These are phyloP conservation scores for Chloromonas sp. DNA, from an alignment of 163 green algal species.

Conservation along the genomic window DNA sequence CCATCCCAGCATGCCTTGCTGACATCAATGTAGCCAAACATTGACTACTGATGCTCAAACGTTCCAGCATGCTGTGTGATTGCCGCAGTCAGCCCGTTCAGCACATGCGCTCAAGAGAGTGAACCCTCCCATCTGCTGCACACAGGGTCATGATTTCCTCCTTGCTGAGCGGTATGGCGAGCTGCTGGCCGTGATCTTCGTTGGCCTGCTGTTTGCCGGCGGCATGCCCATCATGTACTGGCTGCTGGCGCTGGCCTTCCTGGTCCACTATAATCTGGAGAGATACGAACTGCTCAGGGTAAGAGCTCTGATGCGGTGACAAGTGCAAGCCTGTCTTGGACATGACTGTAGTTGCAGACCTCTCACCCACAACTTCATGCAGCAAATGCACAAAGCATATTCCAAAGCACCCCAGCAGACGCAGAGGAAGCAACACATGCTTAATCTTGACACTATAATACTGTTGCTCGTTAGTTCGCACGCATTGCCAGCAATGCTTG, in stretches of 20 bases:
- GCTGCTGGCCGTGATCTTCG: conserved; percentile 42
- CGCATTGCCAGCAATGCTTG: too few relatives aligned
- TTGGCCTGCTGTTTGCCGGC: conserved; percentile 26
- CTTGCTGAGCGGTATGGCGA: conserved; percentile 42
- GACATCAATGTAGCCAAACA: too few relatives aligned
- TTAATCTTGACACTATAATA: too few relatives aligned
- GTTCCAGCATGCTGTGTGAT: too few relatives aligned
- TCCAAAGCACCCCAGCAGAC: too few relatives aligned
- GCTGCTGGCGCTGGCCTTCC: conserved; percentile 34
- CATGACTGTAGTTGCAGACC: not conserved
- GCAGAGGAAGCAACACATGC: too few relatives aligned
- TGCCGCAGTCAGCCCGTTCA: too few relatives aligned
- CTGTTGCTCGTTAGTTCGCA: too few relatives aligned
- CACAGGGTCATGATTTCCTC: conserved; percentile 34
- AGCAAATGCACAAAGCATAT: too few relatives aligned
- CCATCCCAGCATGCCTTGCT: too few relatives aligned
- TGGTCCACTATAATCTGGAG: conserved; percentile 31
- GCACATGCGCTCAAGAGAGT: too few relatives aligned
- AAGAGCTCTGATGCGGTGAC: conserved; percentile 3
- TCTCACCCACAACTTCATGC: not conserved
- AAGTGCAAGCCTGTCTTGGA: not conserved
- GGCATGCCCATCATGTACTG: conserved; percentile 42
- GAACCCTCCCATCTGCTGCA: not conserved
- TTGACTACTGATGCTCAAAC: too few relatives aligned
- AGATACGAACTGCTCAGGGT: conserved; percentile 49